Evolutionary conservation across 139 green algal species (phyloP), one percentile per base, ranked within the genome.

Genomic region (Volvox reticuliferus): DNA sequence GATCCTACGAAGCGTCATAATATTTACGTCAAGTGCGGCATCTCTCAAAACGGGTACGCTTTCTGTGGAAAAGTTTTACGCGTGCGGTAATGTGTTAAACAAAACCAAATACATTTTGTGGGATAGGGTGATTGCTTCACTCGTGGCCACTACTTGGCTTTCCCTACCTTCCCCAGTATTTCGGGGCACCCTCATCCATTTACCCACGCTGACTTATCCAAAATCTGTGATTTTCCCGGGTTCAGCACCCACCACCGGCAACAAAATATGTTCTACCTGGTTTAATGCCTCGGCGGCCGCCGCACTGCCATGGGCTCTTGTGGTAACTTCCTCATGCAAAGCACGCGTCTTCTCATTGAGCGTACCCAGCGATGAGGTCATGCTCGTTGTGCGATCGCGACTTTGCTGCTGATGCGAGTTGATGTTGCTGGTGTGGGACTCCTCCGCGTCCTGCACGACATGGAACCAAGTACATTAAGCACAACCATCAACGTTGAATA

Each of bases 401-500:
- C 19, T 22, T 2, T 13, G 50, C 55, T 76, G 71, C 30, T 90
- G 86, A 12, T 21, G 30, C 19, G 30, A 33, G 28, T 76, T 30
- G 5, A 90, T 63, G 30, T 44, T 37, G 50, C 0, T 16, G 0
- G 50, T 22, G 3, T 76, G 1, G 19, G 71, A 21, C 24, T 44
- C 6, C 82, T 86, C 73, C 0, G 84, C 84, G n/a, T 82, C 73
- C 63, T 81, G 37, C 75, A 69, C 44, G 44, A 55, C 44, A 55
- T 55, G 44, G 44, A 55, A 5, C 44, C 44, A 55, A 55, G 44
- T 5, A 55, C 44, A 55, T 55, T 55, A 55, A 55, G 44, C 9
- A 55, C 44, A 55, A 55, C 9, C 44, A 55, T 55, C 44, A 55
- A 55, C 44, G 9, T 55, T 55, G 44, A 55, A 30, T 20, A 2